A percentile compares a stretch with the other conserved stretches of the same genome.
These are phyloP conservation scores for Carex myosuroides DNA, from an alignment of 176 grass and related monocot genomes.

Conservation along the genomic window DNA sequence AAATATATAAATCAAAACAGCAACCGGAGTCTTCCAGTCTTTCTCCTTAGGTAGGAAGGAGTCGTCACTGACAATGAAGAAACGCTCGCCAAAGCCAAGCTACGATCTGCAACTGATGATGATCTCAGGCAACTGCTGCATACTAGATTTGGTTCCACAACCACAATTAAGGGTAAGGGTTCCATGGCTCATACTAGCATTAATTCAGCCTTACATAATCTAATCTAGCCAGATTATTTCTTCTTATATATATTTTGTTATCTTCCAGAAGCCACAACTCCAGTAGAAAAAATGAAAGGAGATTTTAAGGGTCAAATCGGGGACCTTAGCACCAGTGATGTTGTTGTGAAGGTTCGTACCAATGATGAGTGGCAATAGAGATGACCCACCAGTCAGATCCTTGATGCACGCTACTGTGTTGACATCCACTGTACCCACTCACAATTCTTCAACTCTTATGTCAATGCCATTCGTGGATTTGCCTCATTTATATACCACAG, in stretches of 20 bases:
- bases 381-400: conserved; percentile 78
- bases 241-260: background rate
- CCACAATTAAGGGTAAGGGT: background rate
- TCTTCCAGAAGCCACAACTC: conserved; percentile 6
- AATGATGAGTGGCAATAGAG: conserved; percentile 43
- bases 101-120: background rate
- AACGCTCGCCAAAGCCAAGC: too few species aligned
- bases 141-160: background rate
- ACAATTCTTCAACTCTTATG: conserved; percentile 68
- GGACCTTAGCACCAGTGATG: conserved; percentile 70
- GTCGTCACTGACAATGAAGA: too few species aligned
- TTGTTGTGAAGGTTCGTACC: conserved; percentile 77
- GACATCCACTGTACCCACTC: conserved; percentile 62
- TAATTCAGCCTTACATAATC: too few species aligned
- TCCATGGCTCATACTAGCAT: background rate
- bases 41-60: too few species aligned
- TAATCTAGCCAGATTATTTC: background rate
- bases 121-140: background rate
- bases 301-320: conserved; percentile 39
- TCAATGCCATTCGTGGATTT: conserved; percentile 34
- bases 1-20: too few species aligned
- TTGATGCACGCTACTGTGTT: conserved; percentile 71
- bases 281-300: background rate
- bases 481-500: conserved; percentile 60
- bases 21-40: too few species aligned